Base-by-base conservation (phyloP, 768 basidiomycete species). In the Holtermanniella nyarrowii region DNA sequence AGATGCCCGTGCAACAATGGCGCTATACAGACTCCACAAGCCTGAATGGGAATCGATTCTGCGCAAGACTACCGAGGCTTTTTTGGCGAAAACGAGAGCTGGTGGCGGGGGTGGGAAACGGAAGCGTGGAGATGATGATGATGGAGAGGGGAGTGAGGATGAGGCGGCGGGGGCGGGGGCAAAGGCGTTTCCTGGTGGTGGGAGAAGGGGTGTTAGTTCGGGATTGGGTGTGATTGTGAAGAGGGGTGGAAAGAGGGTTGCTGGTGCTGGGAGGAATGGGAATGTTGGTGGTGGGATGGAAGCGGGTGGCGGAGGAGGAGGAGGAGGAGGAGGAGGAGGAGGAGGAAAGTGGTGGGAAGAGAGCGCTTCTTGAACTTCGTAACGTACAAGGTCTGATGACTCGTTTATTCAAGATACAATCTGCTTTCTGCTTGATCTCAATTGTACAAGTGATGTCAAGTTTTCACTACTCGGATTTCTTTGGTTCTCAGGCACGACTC, bases 1-100 rank as follows among this genome's bases (percentile, higher is more conserved):
- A 16, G 91, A 97, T 67, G 89, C 91, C 0, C 79, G 91, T 47
- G 93, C 91, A 0, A 86, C 90, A 0, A 95, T 99, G 88, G 91
- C 88, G 0, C 75, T 96, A 37, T 96, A 85, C 69, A 78, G 89
- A 5, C 65, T 91, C 16, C 78, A 90, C 69, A 82, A 85, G 59
- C 81, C 80, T 47, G 77, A 80, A 44, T 97, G 88, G 88, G 91
- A 97, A 58, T 75, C 77, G n/a, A 69, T 73, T 3, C 68, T 74
- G 20, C 56, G 66, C 18, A 60, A 55, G 16, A 53, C 59, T 18
- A 66, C 66, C 12, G 65, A 65, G 45, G 67, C 66, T 7, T 67
- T 52, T 49, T 56, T 54, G 39, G 48, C 64, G n/a, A 67, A 60
- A 26, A 50, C 48, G 44, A 31, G 47, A 47, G 52, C 45, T 26